Conservation (phyloP, 225 moss, liverwort and hornwort species). For the Climacium dendroides region DNA sequence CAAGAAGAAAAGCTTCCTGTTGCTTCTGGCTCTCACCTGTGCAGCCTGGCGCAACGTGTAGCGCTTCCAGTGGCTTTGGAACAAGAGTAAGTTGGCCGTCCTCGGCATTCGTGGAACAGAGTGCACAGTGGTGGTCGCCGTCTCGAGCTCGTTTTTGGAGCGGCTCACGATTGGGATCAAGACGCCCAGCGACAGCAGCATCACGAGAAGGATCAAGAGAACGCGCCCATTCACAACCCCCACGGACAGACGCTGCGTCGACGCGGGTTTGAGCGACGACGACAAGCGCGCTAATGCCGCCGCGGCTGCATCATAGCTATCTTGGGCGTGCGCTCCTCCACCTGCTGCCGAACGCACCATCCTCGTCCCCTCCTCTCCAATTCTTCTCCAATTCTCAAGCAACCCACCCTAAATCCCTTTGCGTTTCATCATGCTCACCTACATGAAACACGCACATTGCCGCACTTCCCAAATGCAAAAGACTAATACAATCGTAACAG, state of each 20-base stretch:
- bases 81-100: not conserved
- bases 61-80: slow-evolving; percentile 9
- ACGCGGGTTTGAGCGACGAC: slow-evolving; percentile 13
- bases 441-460: not conserved
- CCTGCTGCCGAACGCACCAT: slow-evolving; percentile 31
- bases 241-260: not conserved
- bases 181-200: slow-evolving; percentile 12
- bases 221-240: not conserved
- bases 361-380: not conserved
- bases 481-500: not conserved
- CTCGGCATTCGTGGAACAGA: not conserved
- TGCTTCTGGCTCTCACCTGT: not conserved
- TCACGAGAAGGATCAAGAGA: slow-evolving; percentile 9
- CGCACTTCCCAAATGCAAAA: not conserved
- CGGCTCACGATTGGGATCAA: slow-evolving; percentile 14
- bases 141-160: not conserved
- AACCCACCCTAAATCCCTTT: not conserved
- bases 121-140: not conserved
- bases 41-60: slow-evolving; percentile 39
- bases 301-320: not conserved
- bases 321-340: not conserved
- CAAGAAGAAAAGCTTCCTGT: not conserved
- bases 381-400: not conserved
- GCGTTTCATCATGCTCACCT: not conserved
- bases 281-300: slow-evolving; percentile 16